These are phyloP conservation scores for Mallotus japonicus DNA, from an alignment of 441 rosid species.

Conservation along the genomic window DNA sequence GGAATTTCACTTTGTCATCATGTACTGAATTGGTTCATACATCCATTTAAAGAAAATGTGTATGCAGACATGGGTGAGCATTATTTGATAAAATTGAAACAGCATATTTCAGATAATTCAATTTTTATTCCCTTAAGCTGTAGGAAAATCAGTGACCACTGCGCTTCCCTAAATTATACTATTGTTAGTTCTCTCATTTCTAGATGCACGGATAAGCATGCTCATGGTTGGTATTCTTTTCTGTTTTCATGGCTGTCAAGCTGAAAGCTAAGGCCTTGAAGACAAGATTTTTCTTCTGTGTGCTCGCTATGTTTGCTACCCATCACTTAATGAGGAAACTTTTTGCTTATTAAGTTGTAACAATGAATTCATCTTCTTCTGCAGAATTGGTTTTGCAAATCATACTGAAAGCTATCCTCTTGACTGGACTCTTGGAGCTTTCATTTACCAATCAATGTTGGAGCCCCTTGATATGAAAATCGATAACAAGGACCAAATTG, in stretches of 20 bases:
- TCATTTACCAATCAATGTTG: slow-evolving; percentile 34
- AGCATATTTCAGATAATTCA: neutral
- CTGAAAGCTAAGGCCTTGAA: neutral
- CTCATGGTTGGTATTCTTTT: neutral
- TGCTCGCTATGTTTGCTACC: neutral
- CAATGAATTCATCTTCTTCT: neutral
- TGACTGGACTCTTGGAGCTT: slow-evolving; percentile 55
- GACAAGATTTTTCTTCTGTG: neutral
- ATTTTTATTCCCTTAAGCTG: too few species aligned
- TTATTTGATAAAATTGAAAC: neutral
- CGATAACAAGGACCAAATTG: slow-evolving; percentile 28
- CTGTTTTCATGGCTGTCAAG: neutral
- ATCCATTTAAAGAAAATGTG: neutral
- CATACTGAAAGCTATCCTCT: slow-evolving; percentile 27
- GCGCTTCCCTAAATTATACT: too few species aligned
- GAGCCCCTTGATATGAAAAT: slow-evolving; percentile 26
- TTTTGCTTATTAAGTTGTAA: neutral
- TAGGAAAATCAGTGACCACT: neutral
- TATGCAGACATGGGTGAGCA: neutral
- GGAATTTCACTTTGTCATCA: neutral
- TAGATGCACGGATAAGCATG: too few species aligned
- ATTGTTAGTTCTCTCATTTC: too few species aligned
- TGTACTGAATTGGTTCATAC: neutral
- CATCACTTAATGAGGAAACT: too few species aligned
- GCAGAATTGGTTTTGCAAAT: slow-evolving; percentile 34